phyloP scores from a whole-genome alignment of 139 green algal genomes.

The Chlamydomonas asymmetrica region DNA sequence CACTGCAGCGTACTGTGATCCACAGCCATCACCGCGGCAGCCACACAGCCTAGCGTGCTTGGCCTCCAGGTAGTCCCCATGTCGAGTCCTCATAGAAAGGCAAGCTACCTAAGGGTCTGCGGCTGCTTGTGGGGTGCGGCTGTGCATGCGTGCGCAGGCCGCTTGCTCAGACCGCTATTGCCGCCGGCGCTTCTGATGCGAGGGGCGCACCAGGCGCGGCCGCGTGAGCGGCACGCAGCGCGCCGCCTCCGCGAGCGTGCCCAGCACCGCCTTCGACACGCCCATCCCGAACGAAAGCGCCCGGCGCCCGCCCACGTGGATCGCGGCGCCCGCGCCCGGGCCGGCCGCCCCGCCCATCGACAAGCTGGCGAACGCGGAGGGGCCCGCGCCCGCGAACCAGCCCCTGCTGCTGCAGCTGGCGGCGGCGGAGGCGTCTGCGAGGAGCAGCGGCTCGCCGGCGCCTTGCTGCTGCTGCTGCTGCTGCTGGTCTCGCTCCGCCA shows the following conservation, averaged over 20 bases:
- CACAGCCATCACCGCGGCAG: no score
- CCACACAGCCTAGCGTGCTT: no score
- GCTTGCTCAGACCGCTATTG: no score
- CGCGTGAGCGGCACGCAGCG: slow-evolving; percentile 15
- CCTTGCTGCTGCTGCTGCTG: neutral
- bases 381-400: neutral
- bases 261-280: slow-evolving; percentile 34
- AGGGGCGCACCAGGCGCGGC: slow-evolving; percentile 16
- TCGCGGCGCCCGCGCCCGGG: slow-evolving; percentile 3
- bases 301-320: slow-evolving; percentile 11
- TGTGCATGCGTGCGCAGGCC: no score
- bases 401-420: neutral
- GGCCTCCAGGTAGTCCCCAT: no score
- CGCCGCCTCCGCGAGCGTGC: slow-evolving; percentile 26
- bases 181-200: no score
- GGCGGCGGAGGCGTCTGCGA: slow-evolving; percentile 10
- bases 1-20: no score
- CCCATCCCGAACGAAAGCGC: no score
- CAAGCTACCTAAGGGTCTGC: no score
- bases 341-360: neutral
- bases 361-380: neutral
- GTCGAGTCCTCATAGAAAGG: no score
- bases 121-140: no score
- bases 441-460: slow-evolving; percentile 24
- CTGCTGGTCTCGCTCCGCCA: slow-evolving; percentile 15